Evolutionary conservation across 345 rosid species (phyloP).

Genomic region (Citrus cavaleriei): DNA sequence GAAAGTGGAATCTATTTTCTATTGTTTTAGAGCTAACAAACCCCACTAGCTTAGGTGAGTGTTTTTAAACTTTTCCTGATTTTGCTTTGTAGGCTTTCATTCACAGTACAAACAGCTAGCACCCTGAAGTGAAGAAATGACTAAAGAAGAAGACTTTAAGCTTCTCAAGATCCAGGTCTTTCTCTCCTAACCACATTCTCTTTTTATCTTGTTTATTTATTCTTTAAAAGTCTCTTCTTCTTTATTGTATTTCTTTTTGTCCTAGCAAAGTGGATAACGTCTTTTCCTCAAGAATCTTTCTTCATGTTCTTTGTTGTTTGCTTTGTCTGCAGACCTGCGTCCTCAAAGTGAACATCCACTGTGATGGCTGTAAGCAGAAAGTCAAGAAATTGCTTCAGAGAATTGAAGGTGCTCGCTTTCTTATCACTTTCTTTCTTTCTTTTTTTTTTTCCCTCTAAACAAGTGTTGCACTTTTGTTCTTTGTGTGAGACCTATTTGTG

Average conservation of each 20-base stretch:
- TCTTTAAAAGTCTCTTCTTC: neutral
- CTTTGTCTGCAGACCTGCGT: constrained; percentile 48
- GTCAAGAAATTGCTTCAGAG: constrained; percentile 84
- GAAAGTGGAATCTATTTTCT: constrained; percentile 1
- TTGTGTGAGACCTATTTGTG: neutral
- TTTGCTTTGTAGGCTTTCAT: constrained; percentile 13
- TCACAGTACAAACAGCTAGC: constrained; percentile 8
- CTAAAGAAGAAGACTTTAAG: constrained; percentile 87
- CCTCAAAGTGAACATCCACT: constrained; percentile 77
- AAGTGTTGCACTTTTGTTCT: neutral
- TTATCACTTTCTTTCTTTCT: no score
- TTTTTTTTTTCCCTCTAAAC: neutral
- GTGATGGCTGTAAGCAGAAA: constrained; percentile 82
- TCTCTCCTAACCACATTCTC: constrained; percentile 20
- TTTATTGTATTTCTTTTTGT: neutral
- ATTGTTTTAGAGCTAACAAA: neutral
- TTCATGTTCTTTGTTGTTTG: constrained; percentile 9
- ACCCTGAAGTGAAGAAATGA: constrained; percentile 38
- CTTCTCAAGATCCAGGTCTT: constrained; percentile 83
- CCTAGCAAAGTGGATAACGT: constrained; percentile 8
- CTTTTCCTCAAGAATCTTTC: constrained; percentile 9
- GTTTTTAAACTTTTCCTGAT: neutral
- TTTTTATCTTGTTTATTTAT: neutral
- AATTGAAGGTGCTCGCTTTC: constrained; percentile 60
- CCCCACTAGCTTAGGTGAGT: constrained; percentile 5